These are phyloP conservation scores for Globisporangium uncinulatum DNA, from an alignment of 352 stramenopile genomes.

Conservation along the genomic window DNA sequence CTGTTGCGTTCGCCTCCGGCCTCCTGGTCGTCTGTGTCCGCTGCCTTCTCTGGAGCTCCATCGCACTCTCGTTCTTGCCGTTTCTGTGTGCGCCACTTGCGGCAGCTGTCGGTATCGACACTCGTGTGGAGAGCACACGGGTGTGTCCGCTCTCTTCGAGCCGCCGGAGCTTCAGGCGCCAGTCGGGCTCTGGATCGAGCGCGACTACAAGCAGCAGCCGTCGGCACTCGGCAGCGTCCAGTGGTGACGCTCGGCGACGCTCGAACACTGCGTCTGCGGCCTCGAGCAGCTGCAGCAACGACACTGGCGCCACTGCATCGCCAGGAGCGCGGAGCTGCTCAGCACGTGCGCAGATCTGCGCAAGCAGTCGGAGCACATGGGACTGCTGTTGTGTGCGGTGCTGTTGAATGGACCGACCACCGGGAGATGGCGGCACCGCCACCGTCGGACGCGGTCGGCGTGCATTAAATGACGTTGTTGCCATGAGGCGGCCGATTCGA, in stretches of 20 bases:
- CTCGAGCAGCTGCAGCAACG: slow-evolving; percentile 35
- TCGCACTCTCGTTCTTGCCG: background rate
- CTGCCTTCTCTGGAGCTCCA: background rate
- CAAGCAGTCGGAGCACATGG: background rate
- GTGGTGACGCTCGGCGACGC: slow-evolving; percentile 30
- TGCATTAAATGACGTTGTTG: too few relatives aligned
- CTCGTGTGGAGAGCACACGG: background rate
- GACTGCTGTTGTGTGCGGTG: background rate
- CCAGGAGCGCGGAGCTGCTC: background rate
- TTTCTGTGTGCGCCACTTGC: background rate
- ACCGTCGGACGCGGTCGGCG: too few relatives aligned
- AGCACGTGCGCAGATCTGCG: background rate
- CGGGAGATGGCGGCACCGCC: too few relatives aligned
- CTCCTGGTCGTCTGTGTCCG: background rate
- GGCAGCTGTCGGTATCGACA: background rate
- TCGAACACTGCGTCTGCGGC: slow-evolving; percentile 48
- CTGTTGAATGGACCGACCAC: too few relatives aligned
- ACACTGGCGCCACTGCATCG: background rate
- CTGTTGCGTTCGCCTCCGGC: background rate
- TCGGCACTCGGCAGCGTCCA: slow-evolving; percentile 49
- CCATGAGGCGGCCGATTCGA: too few relatives aligned
- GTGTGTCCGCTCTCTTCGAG: slow-evolving; percentile 15
- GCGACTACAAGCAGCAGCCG: slow-evolving; percentile 49
- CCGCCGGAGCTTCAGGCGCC: slow-evolving; percentile 42
- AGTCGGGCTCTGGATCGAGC: slow-evolving; percentile 48